Evolutionary conservation across 1,284 basidiomycete genomes (phyloP).

Genomic region (Xerocomus cyaneibrunnescens): DNA sequence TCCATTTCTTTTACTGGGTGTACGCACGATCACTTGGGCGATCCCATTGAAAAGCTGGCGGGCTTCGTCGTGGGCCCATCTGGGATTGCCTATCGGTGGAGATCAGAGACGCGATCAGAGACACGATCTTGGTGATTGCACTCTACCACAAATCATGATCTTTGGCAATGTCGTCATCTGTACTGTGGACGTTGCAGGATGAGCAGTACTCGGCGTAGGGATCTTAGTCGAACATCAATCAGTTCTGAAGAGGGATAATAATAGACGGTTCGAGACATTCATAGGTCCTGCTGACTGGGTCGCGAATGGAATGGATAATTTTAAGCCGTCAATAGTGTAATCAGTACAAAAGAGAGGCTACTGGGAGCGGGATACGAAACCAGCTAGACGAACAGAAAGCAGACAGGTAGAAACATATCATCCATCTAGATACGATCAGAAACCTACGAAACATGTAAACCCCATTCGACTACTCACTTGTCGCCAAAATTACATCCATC

Average conservation of each 20-base stretch:
- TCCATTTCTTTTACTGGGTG: background rate
- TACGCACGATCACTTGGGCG: constrained; percentile 72
- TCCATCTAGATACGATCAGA: constrained; percentile 1
- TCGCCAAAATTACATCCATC: constrained; percentile 36
- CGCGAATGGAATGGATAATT: background rate
- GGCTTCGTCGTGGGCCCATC: constrained; percentile 78
- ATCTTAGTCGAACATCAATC: background rate
- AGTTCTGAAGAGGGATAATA: background rate
- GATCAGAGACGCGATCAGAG: background rate
- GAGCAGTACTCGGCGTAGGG: background rate
- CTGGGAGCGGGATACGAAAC: background rate
- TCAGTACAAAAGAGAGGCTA: background rate
- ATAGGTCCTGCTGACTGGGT: background rate
- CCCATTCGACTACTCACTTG: constrained; percentile 26
- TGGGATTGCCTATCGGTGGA: constrained; percentile 52
- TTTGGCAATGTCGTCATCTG: constrained; percentile 16
- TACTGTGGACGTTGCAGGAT: background rate
- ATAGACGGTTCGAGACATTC: background rate
- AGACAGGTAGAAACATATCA: background rate
- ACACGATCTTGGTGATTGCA: background rate
- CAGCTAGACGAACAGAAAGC: background rate
- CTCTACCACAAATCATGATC: constrained; percentile 27
- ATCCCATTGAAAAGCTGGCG: constrained; percentile 61
- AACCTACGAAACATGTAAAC: background rate
- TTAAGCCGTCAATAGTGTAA: background rate